Conservation (phyloP, 192 early-diverging fungal species). For the Podila clonocystis region DNA sequence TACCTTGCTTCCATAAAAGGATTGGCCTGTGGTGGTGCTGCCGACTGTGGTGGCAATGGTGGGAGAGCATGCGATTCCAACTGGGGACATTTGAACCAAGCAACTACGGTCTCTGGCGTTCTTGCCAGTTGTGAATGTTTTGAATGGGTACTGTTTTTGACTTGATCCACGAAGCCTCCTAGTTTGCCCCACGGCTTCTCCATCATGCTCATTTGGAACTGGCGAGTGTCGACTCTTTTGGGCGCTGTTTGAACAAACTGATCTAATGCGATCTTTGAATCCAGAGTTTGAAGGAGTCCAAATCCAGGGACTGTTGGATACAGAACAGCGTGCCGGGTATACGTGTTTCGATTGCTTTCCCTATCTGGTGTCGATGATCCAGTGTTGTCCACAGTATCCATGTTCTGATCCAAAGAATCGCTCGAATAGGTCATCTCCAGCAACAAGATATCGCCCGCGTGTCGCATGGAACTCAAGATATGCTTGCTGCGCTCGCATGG, state of each 20-base stretch:
- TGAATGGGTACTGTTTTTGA: background rate
- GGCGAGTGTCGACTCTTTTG: background rate
- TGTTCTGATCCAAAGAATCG: too few species aligned
- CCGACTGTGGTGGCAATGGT: background rate
- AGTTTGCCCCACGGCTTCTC: constrained; percentile 30
- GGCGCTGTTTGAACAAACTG: background rate
- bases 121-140: constrained; percentile 5
- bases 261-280: background rate
- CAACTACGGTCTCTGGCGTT: constrained; percentile 1
- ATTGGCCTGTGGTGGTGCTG: background rate
- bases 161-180: constrained; percentile 25
- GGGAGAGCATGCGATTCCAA: background rate
- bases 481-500: constrained; percentile 17
- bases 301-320: background rate
- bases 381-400: background rate
- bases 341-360: background rate
- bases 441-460: constrained; percentile 15
- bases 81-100: background rate
- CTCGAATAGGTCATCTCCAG: background rate
- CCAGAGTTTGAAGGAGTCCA: constrained; percentile 14
- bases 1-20: constrained; percentile 6
- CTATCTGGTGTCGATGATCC: background rate
- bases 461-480: constrained; percentile 12
- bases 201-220: constrained; percentile 31
- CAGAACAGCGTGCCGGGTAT: background rate